Conservation (phyloP, 108 stramenopile genomes). For the Cyclotella cryptica region DNA sequence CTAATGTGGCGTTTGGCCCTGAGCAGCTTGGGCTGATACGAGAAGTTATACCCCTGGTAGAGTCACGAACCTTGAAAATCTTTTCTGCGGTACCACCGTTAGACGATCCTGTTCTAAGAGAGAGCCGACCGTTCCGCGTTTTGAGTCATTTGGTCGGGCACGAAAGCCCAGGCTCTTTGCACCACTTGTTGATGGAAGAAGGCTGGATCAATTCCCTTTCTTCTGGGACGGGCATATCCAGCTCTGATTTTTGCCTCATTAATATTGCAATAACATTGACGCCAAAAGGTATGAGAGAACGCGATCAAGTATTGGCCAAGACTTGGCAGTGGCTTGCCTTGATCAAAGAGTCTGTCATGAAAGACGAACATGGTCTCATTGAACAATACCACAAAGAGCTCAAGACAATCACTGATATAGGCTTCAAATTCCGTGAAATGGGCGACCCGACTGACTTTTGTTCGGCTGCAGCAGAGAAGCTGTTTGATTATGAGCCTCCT, state of each 20-base stretch:
- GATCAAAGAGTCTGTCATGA: conserved; percentile 61
- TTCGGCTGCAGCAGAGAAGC: conserved; percentile 70
- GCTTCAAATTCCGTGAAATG: conserved; percentile 84
- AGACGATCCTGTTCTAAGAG: conserved; percentile 73
- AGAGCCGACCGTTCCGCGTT: conserved; percentile 81
- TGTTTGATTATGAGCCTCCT: conserved; percentile 73
- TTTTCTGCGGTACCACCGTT: conserved; percentile 88
- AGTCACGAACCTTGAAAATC: conserved; percentile 85
- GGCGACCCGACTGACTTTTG: conserved; percentile 86
- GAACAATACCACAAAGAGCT: conserved; percentile 82
- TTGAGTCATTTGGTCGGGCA: conserved; percentile 95
- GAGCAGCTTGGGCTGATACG: conserved; percentile 75
- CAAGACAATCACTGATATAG: conserved; percentile 63
- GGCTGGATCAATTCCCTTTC: conserved; percentile 80
- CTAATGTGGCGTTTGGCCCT: conserved; percentile 70
- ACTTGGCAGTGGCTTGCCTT: conserved; percentile 85
- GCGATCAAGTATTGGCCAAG: conserved; percentile 75
- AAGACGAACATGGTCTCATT: conserved; percentile 58
- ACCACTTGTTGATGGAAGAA: conserved; percentile 75
- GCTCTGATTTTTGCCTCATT: conserved; percentile 79
- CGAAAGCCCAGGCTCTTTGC: conserved; percentile 93
- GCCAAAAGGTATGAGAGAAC: conserved; percentile 72
- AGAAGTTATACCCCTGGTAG: conserved; percentile 88
- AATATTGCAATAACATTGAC: conserved; percentile 80
- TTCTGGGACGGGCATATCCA: conserved; percentile 66